These are phyloP conservation scores for Polytrichum commune DNA, from an alignment of 225 moss, liverwort and hornwort genomes.

Conservation along the genomic window DNA sequence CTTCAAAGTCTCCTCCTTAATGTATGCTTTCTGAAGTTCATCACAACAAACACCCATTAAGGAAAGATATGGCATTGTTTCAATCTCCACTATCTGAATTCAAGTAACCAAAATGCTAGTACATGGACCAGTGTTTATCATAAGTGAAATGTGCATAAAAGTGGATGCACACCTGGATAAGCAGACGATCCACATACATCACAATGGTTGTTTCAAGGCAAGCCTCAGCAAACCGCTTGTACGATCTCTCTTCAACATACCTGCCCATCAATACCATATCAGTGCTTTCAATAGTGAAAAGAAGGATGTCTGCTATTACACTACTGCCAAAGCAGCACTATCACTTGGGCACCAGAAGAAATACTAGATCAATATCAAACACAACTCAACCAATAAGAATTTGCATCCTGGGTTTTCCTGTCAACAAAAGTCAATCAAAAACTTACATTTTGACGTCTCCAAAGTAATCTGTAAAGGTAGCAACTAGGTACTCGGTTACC, in stretches of 20 bases:
- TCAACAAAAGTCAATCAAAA: not conserved
- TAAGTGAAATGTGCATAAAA: too few relatives aligned
- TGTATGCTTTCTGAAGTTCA: constrained; percentile 71
- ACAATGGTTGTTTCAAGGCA: constrained; percentile 97
- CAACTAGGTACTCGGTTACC: constrained; percentile 99
- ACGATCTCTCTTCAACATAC: constrained; percentile 95
- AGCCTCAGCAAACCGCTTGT: constrained; percentile 93
- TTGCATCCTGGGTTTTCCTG: too few relatives aligned
- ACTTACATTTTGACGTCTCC: constrained; percentile 88
- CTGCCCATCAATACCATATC: constrained; percentile 19
- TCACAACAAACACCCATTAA: not conserved
- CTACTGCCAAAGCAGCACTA: too few relatives aligned
- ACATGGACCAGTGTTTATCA: too few relatives aligned
- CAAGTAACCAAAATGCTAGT: too few relatives aligned
- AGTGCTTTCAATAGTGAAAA: too few relatives aligned
- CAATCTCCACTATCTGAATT: not conserved
- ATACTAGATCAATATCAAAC: too few relatives aligned
- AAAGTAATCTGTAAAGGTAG: constrained; percentile 99
- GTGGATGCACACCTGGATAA: constrained; percentile 63
- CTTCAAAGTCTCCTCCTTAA: constrained; percentile 97
- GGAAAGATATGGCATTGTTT: not conserved
- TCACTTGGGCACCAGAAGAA: too few relatives aligned
- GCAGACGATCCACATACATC: constrained; percentile 88
- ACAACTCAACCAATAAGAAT: too few relatives aligned
- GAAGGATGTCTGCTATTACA: too few relatives aligned